These are phyloP conservation scores for Astrephomene gubernaculifera DNA, from an alignment of 139 green algal genomes.

Conservation along the genomic window DNA sequence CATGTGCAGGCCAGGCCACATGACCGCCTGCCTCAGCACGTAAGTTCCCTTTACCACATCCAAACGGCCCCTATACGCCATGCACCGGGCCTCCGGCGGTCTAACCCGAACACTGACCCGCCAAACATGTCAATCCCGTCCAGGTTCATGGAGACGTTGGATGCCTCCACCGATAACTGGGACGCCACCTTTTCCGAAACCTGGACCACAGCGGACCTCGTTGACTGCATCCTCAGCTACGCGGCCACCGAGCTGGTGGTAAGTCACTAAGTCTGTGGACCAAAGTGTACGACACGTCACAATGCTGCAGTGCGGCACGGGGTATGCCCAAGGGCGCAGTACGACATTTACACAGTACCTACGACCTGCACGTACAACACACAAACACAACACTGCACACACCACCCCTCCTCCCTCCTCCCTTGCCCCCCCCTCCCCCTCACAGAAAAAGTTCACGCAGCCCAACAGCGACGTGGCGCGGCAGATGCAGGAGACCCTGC, in stretches of 20 bases:
- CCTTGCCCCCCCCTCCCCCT: neutral
- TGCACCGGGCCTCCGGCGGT: too few relatives aligned
- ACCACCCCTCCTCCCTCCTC: neutral
- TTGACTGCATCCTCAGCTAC: conserved; percentile 89
- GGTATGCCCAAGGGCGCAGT: too few relatives aligned
- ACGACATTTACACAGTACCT: too few relatives aligned
- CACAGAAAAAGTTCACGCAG: conserved; percentile 37
- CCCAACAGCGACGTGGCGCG: conserved; percentile 42
- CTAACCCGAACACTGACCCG: too few relatives aligned
- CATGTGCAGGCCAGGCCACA: conserved; percentile 78
- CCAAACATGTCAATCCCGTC: too few relatives aligned
- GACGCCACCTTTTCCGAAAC: conserved; percentile 80
- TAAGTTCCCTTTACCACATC: too few relatives aligned
- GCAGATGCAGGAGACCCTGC: conserved; percentile 75
- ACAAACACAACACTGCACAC: neutral
- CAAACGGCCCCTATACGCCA: too few relatives aligned
- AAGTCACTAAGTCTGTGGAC: too few relatives aligned
- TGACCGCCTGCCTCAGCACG: conserved; percentile 84
- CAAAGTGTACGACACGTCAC: too few relatives aligned
- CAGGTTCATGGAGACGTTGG: conserved; percentile 65
- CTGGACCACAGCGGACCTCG: conserved; percentile 85
- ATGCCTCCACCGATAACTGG: conserved; percentile 83
- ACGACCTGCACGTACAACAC: too few relatives aligned
- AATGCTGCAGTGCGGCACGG: too few relatives aligned
- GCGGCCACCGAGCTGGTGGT: conserved; percentile 80